Base-by-base conservation (phyloP, 371 early-diverging fungal genomes). In the Mortierella sp. region DNA sequence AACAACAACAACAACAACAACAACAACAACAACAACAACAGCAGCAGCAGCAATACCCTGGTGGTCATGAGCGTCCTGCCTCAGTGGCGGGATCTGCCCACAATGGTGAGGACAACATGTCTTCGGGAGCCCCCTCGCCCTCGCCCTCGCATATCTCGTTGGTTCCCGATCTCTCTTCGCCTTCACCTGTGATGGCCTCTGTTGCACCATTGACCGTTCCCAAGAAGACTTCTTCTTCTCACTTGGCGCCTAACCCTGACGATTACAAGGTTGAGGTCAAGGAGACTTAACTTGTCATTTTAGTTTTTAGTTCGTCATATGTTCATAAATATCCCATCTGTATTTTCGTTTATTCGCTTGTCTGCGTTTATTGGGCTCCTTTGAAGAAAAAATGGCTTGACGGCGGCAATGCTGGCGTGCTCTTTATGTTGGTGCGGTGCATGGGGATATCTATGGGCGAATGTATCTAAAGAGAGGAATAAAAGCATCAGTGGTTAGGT, bases 251-350 rank as follows among this genome's bases (percentile, higher is more conserved):
- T 6, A 71, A 55, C 48, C 81, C 78, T 46, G 86, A 86, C 57
- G 86, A 86, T 28, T 86, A 86, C 61, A 86, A 86, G 34, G 86
- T 86, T 28, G 86, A 86, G 19, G 79, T 86, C 57, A 84, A 84
- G 48, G 80, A 84, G 54, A 28, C 67, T 37, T 64, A 21, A 37
- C 10, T 37, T 37, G 2, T 3, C 19, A 1, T 3, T 37, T 37
- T 64, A 14, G 26, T 1, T 1, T 31, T 31, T 59, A 37, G 24
- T 64, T 9, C 37, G 5, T 19, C 40, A 57, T 61, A 16, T 61
- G 61, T 61, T 61, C 34, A 61, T 61, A 61, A 64, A 40, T 10
- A 64, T 37, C 67, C 19, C 54, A 54, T 54, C 19, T 31, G 19
- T 31, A 61, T 61, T 61, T 26, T 54, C 19, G 34, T 64, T 37